Conservation (phyloP, 305 asterid genomes). For the Rubia tinctorum region DNA sequence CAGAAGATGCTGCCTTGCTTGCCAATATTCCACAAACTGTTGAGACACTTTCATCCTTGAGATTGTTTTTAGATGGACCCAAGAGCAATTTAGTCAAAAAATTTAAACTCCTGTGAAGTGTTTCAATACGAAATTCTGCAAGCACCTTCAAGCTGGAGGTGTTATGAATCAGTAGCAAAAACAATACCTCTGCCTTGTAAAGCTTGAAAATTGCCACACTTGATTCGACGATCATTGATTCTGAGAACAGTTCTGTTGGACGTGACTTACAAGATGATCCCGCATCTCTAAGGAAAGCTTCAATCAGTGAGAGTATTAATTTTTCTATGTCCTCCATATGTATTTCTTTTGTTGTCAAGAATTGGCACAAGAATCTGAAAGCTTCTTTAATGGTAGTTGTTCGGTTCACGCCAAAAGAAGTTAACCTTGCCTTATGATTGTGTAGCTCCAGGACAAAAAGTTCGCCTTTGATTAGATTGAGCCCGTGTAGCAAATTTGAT, state of each 20-base stretch:
- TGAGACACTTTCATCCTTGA: neutral
- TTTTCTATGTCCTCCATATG: too few relatives aligned
- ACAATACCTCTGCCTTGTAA: neutral
- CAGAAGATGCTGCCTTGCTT: too few relatives aligned
- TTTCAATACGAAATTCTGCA: too few relatives aligned
- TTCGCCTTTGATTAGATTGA: too few relatives aligned
- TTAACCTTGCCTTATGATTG: too few relatives aligned
- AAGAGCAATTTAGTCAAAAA: neutral
- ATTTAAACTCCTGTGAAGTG: neutral
- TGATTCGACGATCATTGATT: neutral
- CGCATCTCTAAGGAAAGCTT: neutral
- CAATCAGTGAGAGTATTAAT: neutral
- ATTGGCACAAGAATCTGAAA: too few relatives aligned
- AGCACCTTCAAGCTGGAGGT: neutral
- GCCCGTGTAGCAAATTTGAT: too few relatives aligned
- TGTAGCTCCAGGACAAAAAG: too few relatives aligned
- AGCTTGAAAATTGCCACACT: slow-evolving; percentile 7
- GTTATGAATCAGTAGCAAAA: neutral
- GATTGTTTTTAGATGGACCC: neutral
- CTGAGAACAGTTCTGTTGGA: neutral
- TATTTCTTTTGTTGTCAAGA: too few relatives aligned
- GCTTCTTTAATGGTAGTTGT: too few relatives aligned
- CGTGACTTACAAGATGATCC: neutral
- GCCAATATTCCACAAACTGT: neutral
- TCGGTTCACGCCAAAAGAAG: too few relatives aligned